These are phyloP conservation scores for Fusarium sarcochroum DNA, from an alignment of 2,329 filamentous ascomycete species.

Conservation along the genomic window DNA sequence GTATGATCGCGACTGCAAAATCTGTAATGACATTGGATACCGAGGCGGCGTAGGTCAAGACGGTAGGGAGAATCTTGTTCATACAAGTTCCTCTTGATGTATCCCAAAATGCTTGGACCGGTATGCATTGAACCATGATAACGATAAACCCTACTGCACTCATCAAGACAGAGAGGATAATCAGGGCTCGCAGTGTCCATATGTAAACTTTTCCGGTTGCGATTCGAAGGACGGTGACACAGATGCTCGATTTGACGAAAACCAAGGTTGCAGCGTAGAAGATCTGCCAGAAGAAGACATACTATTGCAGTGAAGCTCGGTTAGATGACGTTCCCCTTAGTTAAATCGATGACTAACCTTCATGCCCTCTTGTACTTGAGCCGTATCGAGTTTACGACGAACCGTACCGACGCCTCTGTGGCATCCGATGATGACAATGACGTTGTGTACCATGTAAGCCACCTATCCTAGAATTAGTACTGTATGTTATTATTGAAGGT, in stretches of 20 bases:
- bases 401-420: conserved; percentile 12
- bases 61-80: conserved; percentile 5
- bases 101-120: conserved; percentile 10
- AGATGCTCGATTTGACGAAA: conserved; percentile 26
- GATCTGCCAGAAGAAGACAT: conserved; percentile 22
- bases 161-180: background rate
- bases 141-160: conserved; percentile 3
- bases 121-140: conserved; percentile 7
- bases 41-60: conserved; percentile 22
- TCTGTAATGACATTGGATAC: conserved; percentile 22
- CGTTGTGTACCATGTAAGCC: conserved; percentile 17
- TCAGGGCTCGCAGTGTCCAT: background rate
- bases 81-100: conserved; percentile 16
- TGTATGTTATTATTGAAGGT: too few species aligned
- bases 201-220: conserved; percentile 1
- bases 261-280: conserved; percentile 10
- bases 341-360: background rate
- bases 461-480: background rate
- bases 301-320: background rate
- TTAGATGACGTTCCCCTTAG: too few species aligned
- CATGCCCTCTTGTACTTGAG: conserved; percentile 13
- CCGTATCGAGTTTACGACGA: background rate
- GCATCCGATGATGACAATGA: conserved; percentile 8
- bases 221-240: conserved; percentile 18
- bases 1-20: conserved; percentile 14